A percentile compares a stretch with the other conserved stretches of the same genome.
Conservation (phyloP, 2,329 filamentous ascomycete genomes). For the Aspergillus pseudotamarii region DNA sequence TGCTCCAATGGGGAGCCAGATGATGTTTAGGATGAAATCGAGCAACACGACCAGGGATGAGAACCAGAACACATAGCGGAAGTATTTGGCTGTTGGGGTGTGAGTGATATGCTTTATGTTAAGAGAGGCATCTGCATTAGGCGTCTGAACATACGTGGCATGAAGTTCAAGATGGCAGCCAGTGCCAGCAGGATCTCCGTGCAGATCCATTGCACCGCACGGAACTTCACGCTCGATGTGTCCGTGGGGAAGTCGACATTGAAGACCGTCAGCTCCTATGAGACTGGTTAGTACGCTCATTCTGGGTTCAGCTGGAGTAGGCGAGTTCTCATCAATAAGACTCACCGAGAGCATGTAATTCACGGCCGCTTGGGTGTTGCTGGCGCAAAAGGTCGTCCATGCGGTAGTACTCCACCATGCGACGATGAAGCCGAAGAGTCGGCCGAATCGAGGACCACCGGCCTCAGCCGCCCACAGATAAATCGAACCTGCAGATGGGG, state of each 20-base stretch:
- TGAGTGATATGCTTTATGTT: slow-evolving; percentile 21
- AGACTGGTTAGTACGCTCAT: slow-evolving; percentile 13
- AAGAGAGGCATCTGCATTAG: background rate
- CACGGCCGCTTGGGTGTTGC: slow-evolving; percentile 55
- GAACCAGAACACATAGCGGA: slow-evolving; percentile 40
- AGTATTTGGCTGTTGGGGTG: slow-evolving; percentile 43
- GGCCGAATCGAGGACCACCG: slow-evolving; percentile 58
- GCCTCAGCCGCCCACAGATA: slow-evolving; percentile 65
- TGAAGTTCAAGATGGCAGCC: slow-evolving; percentile 54
- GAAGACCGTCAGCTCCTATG: slow-evolving; percentile 60
- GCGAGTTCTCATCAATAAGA: background rate
- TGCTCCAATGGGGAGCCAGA: slow-evolving; percentile 63
- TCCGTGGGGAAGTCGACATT: slow-evolving; percentile 59
- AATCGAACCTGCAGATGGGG: slow-evolving; percentile 62
- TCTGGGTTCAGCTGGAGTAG: background rate
- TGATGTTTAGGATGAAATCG: slow-evolving; percentile 62
- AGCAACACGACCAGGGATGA: slow-evolving; percentile 52
- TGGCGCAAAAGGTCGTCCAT: slow-evolving; percentile 62
- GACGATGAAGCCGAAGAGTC: slow-evolving; percentile 63
- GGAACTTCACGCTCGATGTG: slow-evolving; percentile 57
- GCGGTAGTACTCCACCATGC: slow-evolving; percentile 67
- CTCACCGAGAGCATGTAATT: slow-evolving; percentile 58
- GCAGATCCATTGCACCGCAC: slow-evolving; percentile 64
- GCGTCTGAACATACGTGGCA: slow-evolving; percentile 49
- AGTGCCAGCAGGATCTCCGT: slow-evolving; percentile 56